Base-by-base conservation (phyloP, 2,329 filamentous ascomycete genomes). In the Reticulascus tulasneorum region DNA sequence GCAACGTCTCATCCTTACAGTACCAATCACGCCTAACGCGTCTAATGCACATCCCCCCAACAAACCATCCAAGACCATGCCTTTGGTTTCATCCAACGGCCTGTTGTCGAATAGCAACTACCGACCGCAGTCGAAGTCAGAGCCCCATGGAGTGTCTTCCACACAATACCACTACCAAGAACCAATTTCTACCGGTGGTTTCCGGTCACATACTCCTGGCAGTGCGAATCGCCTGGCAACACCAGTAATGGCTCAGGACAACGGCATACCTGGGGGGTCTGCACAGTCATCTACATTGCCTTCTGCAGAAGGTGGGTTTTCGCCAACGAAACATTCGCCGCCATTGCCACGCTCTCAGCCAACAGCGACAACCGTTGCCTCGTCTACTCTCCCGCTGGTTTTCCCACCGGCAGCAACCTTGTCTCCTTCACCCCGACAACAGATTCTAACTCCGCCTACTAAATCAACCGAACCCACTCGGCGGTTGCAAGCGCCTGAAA, bases 371-470 rank as follows among this genome's bases (percentile, higher is more conserved):
- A 38, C 35, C 18, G 26, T 33, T 26, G 42, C 38, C 20, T 38
- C 38, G 3, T 34, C 41, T 15, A 39, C 23, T 52, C 54, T 18
- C 13, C 54, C 63, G 11, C 62, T 72, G 1, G 67, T 81, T 17
- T 59, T 83, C 4, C 79, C 79, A 6, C 79, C 79, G 0, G 56
- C 71, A 3, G 68, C 75, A 25, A 64, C 73, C 2, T 53, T 84
- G 30, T 73, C 76, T 9, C 80, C 80, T 1, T 76, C 71, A 26
- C 70, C 73, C 3, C 69, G 67, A 11, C 65, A 72, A 38, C 71
- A 75, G 45, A 77, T 79, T 38, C 53, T 79, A 33, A 77, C 74
- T 12, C 78, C 80, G 17, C 80, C 78, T 3, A 65, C 77, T 46
- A 80, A 84, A 61, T 63, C 67, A 25, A 46, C 57, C 5, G 63